phyloP scores from a whole-genome alignment of 176 grass and related monocot genomes.

The Rhynchospora breviuscula region DNA sequence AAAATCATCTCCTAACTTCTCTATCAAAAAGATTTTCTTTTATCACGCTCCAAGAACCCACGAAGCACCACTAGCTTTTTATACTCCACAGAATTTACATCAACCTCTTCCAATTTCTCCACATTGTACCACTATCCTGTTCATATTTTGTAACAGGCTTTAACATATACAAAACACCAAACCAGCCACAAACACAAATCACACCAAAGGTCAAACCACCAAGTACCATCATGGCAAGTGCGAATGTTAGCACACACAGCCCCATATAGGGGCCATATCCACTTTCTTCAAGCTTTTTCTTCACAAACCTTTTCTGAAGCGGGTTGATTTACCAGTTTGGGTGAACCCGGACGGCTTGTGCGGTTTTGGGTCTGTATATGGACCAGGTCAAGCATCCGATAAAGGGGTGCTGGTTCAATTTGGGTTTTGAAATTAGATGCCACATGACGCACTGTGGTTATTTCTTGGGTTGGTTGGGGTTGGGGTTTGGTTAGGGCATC shows the following conservation, averaged over 20 bases:
- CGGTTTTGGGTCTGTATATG: background rate
- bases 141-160: background rate
- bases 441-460: background rate
- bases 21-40: slow-evolving; percentile 8
- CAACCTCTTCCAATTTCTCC: background rate
- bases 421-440: slow-evolving; percentile 3
- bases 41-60: slow-evolving; percentile 24
- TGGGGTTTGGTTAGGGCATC: slow-evolving; percentile 2
- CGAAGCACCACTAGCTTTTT: slow-evolving; percentile 18
- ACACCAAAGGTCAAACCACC: slow-evolving; percentile 11
- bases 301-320: background rate
- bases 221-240: slow-evolving; percentile 14
- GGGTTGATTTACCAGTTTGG: background rate
- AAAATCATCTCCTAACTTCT: background rate
- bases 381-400: slow-evolving; percentile 7
- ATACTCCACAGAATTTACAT: slow-evolving; percentile 19
- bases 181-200: slow-evolving; percentile 16
- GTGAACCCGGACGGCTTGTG: slow-evolving; percentile 10
- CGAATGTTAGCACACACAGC: slow-evolving; percentile 5
- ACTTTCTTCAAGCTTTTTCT: background rate
- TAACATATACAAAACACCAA: slow-evolving; percentile 16
- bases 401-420: background rate
- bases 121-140: background rate
- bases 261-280: slow-evolving; percentile 12
- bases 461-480: slow-evolving; percentile 17